Evolutionary conservation across 495 filamentous ascomycete genomes (phyloP).

Genomic region (Xylaria curta): DNA sequence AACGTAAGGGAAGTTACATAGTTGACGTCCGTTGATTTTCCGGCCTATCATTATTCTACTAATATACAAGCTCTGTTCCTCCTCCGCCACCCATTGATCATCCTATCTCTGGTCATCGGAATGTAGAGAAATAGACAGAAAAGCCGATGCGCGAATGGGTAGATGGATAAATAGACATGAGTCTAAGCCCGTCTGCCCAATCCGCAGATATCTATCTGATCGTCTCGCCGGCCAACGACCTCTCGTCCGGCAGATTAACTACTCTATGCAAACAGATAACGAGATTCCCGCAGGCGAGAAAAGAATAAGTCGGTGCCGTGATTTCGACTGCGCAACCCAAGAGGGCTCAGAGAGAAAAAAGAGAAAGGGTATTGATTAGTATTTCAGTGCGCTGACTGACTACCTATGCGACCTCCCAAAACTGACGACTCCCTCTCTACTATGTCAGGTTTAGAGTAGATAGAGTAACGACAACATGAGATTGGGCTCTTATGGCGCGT

Average conservation of each 20-base stretch:
- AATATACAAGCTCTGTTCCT: not conserved
- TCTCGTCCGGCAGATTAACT: not conserved
- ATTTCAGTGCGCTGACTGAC: not conserved
- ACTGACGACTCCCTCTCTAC: not conserved
- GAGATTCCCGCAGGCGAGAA: not conserved
- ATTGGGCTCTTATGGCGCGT: not conserved
- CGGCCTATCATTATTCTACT: not conserved
- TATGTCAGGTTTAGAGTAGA: not conserved
- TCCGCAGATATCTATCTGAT: not conserved
- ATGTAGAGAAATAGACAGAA: not conserved
- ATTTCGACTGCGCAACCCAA: not conserved
- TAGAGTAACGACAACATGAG: not conserved
- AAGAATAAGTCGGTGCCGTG: not conserved
- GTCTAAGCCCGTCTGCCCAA: not conserved
- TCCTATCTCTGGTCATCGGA: not conserved
- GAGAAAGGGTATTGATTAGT: not conserved
- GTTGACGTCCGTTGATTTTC: not conserved
- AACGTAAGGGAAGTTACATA: not conserved
- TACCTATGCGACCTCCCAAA: not conserved
- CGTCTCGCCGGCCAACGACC: not conserved
- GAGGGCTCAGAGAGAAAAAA: not conserved
- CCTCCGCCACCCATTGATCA: not conserved
- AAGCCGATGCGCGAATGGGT: not conserved
- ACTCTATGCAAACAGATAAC: not conserved
- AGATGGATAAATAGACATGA: too few relatives aligned